Evolutionary conservation across 1,284 basidiomycete genomes (phyloP).

Genomic region (Cryptococcus sp.): DNA sequence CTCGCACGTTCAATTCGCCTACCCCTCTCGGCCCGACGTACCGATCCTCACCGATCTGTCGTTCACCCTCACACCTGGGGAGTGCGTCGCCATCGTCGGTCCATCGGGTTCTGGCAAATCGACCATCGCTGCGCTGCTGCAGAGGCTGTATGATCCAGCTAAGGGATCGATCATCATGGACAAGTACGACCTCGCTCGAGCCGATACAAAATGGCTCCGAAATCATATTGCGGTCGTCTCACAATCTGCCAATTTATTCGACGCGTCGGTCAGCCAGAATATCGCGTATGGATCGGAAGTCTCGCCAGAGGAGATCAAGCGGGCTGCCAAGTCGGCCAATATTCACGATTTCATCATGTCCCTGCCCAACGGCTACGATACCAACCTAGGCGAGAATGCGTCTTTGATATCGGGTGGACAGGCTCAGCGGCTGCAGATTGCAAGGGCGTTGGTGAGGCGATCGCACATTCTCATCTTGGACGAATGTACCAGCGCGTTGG

Average conservation of each 20-base stretch:
- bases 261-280: slow-evolving; percentile 75
- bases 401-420: slow-evolving; percentile 87
- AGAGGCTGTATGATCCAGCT: slow-evolving; percentile 75
- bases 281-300: slow-evolving; percentile 70
- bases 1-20: slow-evolving; percentile 68
- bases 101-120: slow-evolving; percentile 84
- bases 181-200: slow-evolving; percentile 51
- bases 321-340: slow-evolving; percentile 68
- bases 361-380: slow-evolving; percentile 79
- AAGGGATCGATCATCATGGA: slow-evolving; percentile 56
- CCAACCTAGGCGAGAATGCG: slow-evolving; percentile 81
- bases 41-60: slow-evolving; percentile 63
- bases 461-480: slow-evolving; percentile 80
- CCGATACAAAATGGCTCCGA: slow-evolving; percentile 69
- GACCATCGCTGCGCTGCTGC: slow-evolving; percentile 73
- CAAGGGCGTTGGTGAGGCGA: slow-evolving; percentile 71
- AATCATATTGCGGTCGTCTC: slow-evolving; percentile 76
- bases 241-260: slow-evolving; percentile 80
- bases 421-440: slow-evolving; percentile 86
- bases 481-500: slow-evolving; percentile 89
- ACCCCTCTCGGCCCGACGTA: slow-evolving; percentile 70
- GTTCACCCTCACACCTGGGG: slow-evolving; percentile 61
- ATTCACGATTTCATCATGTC: slow-evolving; percentile 80
- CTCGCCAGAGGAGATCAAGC: slow-evolving; percentile 56
- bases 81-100: slow-evolving; percentile 83